Base-by-base conservation (phyloP, 2,329 filamentous ascomycete genomes). In the Fusarium sp. region DNA sequence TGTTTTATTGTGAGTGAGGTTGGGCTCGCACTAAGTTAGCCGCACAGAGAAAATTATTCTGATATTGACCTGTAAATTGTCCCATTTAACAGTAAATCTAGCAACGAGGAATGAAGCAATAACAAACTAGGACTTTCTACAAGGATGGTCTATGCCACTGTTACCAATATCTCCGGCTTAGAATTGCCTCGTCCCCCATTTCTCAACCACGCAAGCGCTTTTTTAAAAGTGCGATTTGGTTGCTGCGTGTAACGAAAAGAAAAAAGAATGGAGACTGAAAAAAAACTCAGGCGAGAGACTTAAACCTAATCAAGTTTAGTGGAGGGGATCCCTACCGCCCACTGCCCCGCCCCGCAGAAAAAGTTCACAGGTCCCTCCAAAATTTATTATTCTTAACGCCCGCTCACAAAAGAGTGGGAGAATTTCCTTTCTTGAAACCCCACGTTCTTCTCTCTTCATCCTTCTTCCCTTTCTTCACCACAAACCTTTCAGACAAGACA, bases 391-490 rank as follows among this genome's bases (percentile, higher is more conserved):
- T 65, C 62, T 68, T 66, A 46, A 69, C 61, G 59, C 63, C 65
- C 73, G 66, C 73, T 74, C 74, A 78, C 73, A 78, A 78, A 77
- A 77, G 68, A 72, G 66, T 69, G 73, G 72, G 71, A 77, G 77
- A 78, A 79, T 77, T 79, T 79, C 60, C 76, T 80, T 77, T 76
- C 78, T 74, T 73, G 73, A 74, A 75, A 79, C 78, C 78, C 78
- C 78, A 79, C 78, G 76, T 78, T 68, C 68, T 68, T 72, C 71
- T 71, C 71, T 68, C 59, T 66, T 64, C 67, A 67, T 65, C 68
- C 71, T 68, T 69, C 63, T 70, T 66, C 72, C 70, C 67, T 73
- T 58, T 72, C 68, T 63, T 62, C 72, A 73, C 63, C 72, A 75
- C 68, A 76, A 70, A 60, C 69, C 69, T 63, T 69, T 70, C 64